These are phyloP conservation scores for Sistotremastrum suecicum DNA, from an alignment of 768 basidiomycete genomes.

Conservation along the genomic window DNA sequence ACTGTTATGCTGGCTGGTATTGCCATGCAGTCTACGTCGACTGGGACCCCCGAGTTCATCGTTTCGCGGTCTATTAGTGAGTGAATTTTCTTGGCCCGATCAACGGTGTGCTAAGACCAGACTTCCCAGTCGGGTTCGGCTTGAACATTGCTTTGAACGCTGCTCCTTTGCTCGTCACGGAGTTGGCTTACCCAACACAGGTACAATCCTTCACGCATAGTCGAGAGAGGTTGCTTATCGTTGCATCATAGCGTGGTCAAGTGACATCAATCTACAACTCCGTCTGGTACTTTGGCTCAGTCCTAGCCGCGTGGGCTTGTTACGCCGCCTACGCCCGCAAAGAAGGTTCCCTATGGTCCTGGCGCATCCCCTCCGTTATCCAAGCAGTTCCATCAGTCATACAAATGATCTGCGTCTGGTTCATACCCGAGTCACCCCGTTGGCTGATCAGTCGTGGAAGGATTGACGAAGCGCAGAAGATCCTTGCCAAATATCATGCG, in stretches of 20 bases:
- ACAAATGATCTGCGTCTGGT: constrained; percentile 44
- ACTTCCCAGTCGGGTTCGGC: constrained; percentile 41
- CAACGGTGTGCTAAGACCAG: not conserved
- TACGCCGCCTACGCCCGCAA: constrained; percentile 26
- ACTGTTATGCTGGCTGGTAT: constrained; percentile 53
- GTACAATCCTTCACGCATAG: constrained; percentile 15
- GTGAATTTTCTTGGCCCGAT: constrained; percentile 3
- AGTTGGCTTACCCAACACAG: constrained; percentile 60
- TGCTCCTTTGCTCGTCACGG: constrained; percentile 48
- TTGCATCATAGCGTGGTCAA: constrained; percentile 26
- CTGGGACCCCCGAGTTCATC: constrained; percentile 36
- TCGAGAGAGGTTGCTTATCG: constrained; percentile 13
- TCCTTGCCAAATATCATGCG: constrained; percentile 64
- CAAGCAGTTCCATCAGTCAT: constrained; percentile 45
- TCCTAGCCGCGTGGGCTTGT: constrained; percentile 31
- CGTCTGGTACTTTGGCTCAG: constrained; percentile 52
- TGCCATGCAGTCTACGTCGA: constrained; percentile 35
- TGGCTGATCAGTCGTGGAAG: constrained; percentile 49
- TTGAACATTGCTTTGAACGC: constrained; percentile 48
- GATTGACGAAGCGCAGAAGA: constrained; percentile 40
- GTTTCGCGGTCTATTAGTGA: constrained; percentile 34
- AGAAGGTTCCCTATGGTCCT: constrained; percentile 24
- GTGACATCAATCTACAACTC: constrained; percentile 56
- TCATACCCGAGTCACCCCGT: constrained; percentile 55
- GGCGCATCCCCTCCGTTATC: constrained; percentile 51